Evolutionary conservation across 2,329 filamentous ascomycete species (phyloP), one percentile per base, ranked within the genome.

Genomic region (Penicillium sp.): DNA sequence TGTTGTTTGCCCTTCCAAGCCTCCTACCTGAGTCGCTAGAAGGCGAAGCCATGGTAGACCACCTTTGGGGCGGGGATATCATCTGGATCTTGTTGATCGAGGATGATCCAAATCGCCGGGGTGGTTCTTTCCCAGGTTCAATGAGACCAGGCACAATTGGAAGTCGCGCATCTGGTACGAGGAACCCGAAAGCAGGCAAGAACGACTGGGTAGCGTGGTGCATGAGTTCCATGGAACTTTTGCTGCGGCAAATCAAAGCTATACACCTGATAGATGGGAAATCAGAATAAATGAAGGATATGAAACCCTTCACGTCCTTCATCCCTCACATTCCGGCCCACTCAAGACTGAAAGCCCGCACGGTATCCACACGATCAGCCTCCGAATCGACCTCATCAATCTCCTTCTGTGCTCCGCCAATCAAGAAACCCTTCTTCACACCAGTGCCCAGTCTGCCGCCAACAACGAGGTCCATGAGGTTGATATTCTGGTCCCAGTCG

Each of bases 381-480:
- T 69, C 80, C 17, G 71, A 65, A 12, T 71, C 73, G 12, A 55
- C 57, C 35, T 78, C 73, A 40, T 69, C 71, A 1, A 72, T 68
- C n/a, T 52, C 29, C 9, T 73, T 47, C 54, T 83, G 78, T 66
- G 84, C 81, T 0, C 91, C 92, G 7, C 93, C 93, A 57, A 99
- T 83, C 54, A 99, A 78, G 68, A 92, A 97, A 0, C 91, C 90
- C 77, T 99, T 99, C 81, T 99, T 99, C 21, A 97, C 94, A 50
- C 91, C 91, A 2, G 94, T 97, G 0, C 93, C 94, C 62, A 99
- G 75, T 65, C 94, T 83, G 6, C 94, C 94, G 8, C 91, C 92
- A 21, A 87, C 89, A 17, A 97, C 88, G 15, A 99, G 79, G 64
- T 96, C 90, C 65, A 97, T 82, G 69, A 97, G 80, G 38, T 89